These are phyloP conservation scores for Penicillium riverlandense DNA, from an alignment of 495 filamentous ascomycete species.

Conservation along the genomic window DNA sequence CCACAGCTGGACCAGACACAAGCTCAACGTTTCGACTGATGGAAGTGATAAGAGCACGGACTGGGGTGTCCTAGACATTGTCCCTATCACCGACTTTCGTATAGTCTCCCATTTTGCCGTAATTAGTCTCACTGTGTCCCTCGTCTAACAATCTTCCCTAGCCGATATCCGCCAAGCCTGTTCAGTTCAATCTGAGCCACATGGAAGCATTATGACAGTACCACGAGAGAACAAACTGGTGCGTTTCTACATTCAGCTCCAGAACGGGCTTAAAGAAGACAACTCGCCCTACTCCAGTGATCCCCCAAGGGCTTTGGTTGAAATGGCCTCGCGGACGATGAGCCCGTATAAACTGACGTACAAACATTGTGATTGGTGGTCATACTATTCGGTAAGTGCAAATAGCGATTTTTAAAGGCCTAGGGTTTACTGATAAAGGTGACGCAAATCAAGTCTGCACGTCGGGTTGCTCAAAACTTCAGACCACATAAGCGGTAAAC, in stretches of 20 bases:
- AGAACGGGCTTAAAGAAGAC: background rate
- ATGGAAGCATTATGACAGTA: constrained; percentile 12
- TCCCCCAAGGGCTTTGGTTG: constrained; percentile 3
- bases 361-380: constrained; percentile 21
- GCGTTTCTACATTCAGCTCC: constrained; percentile 11
- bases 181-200: constrained; percentile 3
- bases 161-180: constrained; percentile 11
- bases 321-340: constrained; percentile 9
- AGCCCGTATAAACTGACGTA: constrained; percentile 15
- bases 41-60: constrained; percentile 1
- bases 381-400: constrained; percentile 11
- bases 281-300: background rate
- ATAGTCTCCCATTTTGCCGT: too few species aligned
- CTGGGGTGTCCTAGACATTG: constrained; percentile 20
- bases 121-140: background rate
- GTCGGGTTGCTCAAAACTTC: background rate
- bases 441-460: constrained; percentile 8
- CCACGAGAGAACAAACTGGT: constrained; percentile 10
- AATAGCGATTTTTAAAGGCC: background rate
- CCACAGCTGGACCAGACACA: constrained; percentile 12
- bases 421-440: background rate
- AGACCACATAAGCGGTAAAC: constrained; percentile 6
- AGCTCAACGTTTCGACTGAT: constrained; percentile 9
- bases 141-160: background rate
- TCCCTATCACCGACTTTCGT: constrained; percentile 19